A percentile compares a stretch with the other conserved stretches of the same genome.
phyloP scores from a whole-genome alignment of 73 alveolate species.

The Durusdinium trenchii region DNA sequence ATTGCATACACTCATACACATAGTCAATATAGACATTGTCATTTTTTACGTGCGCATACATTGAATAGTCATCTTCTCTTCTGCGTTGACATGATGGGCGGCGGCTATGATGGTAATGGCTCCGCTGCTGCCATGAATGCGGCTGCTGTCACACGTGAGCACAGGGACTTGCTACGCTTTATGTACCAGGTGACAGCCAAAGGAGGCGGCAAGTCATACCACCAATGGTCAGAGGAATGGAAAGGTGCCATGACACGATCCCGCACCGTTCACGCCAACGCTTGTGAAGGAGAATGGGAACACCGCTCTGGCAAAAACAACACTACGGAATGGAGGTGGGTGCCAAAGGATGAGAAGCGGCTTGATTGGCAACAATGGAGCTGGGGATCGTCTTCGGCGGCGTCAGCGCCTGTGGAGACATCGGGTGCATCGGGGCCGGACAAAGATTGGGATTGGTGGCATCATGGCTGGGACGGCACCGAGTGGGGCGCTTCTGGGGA shows the following conservation, averaged over 20 bases:
- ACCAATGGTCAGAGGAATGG: neutral
- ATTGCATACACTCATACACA: too few relatives aligned
- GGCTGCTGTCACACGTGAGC: neutral
- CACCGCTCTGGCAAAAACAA: neutral
- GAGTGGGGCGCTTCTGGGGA: neutral
- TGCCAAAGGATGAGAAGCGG: neutral
- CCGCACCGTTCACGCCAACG: neutral
- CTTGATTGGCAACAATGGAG: neutral
- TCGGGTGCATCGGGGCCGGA: neutral
- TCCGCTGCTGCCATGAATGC: neutral
- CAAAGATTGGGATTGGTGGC: neutral
- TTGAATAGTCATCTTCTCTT: too few relatives aligned
- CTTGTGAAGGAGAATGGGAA: neutral
- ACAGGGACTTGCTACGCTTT: neutral
- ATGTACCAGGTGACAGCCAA: slow-evolving; percentile 24
- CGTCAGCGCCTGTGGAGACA: too few relatives aligned
- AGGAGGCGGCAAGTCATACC: neutral
- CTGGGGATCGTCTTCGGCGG: too few relatives aligned
- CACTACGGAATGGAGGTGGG: neutral
- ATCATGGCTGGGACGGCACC: neutral
- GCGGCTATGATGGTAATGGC: too few relatives aligned
- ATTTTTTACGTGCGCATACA: too few relatives aligned
- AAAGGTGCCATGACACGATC: neutral
- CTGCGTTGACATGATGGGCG: too few relatives aligned
- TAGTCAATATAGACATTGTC: too few relatives aligned